phyloP scores from a whole-genome alignment of 176 grass and related monocot species.

The Phragmites australis region DNA sequence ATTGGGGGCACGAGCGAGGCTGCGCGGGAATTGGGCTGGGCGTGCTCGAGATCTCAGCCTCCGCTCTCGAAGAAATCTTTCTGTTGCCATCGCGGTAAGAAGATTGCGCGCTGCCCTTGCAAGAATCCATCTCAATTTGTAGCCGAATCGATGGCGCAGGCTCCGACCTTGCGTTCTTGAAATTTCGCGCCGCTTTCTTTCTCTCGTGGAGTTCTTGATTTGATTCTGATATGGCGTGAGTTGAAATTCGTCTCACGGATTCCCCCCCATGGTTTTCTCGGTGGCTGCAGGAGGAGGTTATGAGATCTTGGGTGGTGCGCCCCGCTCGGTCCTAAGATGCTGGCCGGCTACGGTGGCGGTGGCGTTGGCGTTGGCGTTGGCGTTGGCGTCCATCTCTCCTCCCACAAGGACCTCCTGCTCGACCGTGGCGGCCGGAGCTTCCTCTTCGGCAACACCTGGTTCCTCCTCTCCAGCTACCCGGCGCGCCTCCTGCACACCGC shows the following conservation, averaged over 20 bases:
- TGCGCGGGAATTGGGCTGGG: background rate
- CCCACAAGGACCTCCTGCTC: conserved; percentile 46
- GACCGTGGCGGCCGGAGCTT: conserved; percentile 56
- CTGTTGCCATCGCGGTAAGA: conserved; percentile 41
- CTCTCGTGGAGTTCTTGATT: background rate
- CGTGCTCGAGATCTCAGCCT: conserved; percentile 12
- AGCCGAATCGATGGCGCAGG: background rate
- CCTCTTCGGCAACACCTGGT: conserved; percentile 81
- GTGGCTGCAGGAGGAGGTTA: conserved; percentile 37
- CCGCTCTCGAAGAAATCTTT: background rate
- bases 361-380: conserved; percentile 17
- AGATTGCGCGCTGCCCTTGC: background rate
- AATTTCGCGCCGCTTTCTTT: background rate
- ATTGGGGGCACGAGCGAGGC: conserved; percentile 13
- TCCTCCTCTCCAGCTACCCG: conserved; percentile 60
- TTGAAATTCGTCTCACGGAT: conserved; percentile 1
- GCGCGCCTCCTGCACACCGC: conserved; percentile 53
- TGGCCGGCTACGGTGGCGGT: conserved; percentile 25
- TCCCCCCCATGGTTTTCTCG: background rate
- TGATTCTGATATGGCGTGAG: background rate
- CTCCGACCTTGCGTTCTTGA: background rate
- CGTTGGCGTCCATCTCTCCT: conserved; percentile 45
- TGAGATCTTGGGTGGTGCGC: conserved; percentile 46
- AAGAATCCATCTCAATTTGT: background rate
- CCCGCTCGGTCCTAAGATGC: conserved; percentile 57